Percentiles rank a stretch among this genome's conserved stretches.
phyloP scores from a whole-genome alignment of 1,139 yeast genomes.

The Zygosaccharomyces sapae region DNA sequence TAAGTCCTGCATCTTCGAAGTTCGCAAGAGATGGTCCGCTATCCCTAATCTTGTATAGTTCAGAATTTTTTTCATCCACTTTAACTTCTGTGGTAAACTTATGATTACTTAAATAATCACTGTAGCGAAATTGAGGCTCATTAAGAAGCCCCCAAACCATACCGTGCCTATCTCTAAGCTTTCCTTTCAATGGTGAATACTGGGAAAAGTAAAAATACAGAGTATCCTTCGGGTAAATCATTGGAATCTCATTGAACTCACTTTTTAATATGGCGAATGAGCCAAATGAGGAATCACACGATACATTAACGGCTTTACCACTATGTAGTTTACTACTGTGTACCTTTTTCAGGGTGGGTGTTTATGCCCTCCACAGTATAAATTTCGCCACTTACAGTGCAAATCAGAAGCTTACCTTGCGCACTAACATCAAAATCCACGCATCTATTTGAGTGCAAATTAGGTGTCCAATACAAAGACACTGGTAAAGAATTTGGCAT shows the following conservation, averaged over 20 bases:
- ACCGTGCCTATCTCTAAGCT: neutral
- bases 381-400: conserved; percentile 66
- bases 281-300: conserved; percentile 61
- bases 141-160: conserved; percentile 7
- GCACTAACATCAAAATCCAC: conserved; percentile 63
- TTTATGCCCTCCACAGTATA: conserved; percentile 36
- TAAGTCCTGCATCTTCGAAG: conserved; percentile 2
- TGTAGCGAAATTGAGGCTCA: conserved; percentile 1
- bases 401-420: conserved; percentile 66
- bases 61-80: neutral
- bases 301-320: conserved; percentile 44
- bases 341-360: conserved; percentile 20
- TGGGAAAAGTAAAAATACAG: conserved; percentile 47
- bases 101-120: conserved; percentile 7
- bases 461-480: conserved; percentile 37
- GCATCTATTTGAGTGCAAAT: conserved; percentile 29
- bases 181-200: conserved; percentile 44
- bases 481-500: conserved; percentile 28
- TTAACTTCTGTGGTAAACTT: neutral
- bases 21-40: conserved; percentile 3
- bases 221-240: conserved; percentile 44
- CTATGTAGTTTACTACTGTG: conserved; percentile 27
- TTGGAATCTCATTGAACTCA: conserved; percentile 54
- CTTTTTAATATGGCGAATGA: conserved; percentile 69
- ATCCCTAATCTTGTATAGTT: neutral